Base-by-base conservation (phyloP, 2,329 filamentous ascomycete species). In the Zymoseptoria brevis region DNA sequence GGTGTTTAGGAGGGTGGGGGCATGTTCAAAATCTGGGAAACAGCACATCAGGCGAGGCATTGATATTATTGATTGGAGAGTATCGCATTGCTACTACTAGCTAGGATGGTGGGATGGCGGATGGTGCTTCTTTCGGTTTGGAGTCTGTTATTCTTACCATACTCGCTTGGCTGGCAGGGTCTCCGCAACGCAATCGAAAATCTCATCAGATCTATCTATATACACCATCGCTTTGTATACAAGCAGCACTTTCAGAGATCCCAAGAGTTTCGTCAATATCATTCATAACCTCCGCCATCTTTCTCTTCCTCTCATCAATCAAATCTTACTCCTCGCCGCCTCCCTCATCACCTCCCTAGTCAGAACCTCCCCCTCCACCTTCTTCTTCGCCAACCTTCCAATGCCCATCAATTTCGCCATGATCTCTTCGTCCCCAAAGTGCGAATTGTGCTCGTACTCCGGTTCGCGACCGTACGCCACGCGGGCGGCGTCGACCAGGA, bases 401-500 rank as follows among this genome's bases (percentile, higher is more conserved):
- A 83, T 78, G 63, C 75, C 77, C 61, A 81, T 69, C 62, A 88
- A 67, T 54, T 78, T 74, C 50, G 71, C 75, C 66, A 89, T 87
- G 78, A 88, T 83, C 41, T 81, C 80, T 70, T 88, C 86, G 65
- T 88, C 86, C 0, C 85, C 85, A 68, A 85, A 81, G 71, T 84
- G 80, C 57, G 77, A 78, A 62, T 85, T 83, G 68, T 84, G 83
- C 76, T 95, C 90, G 73, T 96, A 96, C 71, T 90, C 87, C 3
- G 93, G 93, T 71, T 89, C 84, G 75, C 88, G 82, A 1, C 76
- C 87, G 72, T 94, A 97, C 19, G 92, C 93, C 19, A 96, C 81
- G 62, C 89, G 80, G 35, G 93, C 92, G 4, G 88, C 87, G 75
- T 97, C 93, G 4, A 96, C 89, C 57, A 96, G 73, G 57, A 97